Conservation (phyloP, 768 basidiomycete species). For the Filobasidium floriforme region DNA sequence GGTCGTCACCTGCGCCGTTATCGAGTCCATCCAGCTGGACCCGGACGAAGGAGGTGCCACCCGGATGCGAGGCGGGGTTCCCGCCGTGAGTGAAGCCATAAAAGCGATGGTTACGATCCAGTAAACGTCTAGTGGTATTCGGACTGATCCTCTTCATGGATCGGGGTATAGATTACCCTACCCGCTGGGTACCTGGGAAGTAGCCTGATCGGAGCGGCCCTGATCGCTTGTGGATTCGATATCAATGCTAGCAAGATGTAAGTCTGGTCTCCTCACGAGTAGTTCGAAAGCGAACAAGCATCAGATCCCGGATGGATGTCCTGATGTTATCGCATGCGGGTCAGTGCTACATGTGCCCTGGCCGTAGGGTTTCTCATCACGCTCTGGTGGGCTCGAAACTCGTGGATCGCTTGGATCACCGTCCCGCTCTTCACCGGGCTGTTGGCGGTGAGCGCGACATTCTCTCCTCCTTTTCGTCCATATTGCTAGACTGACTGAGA, state of each 20-base stretch:
- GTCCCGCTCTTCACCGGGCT: slow-evolving; percentile 37
- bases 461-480: no score
- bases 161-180: slow-evolving; percentile 36
- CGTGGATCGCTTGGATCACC: slow-evolving; percentile 40
- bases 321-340: no score
- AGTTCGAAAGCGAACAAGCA: no score
- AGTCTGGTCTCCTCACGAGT: not conserved
- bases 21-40: slow-evolving; percentile 33
- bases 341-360: slow-evolving; percentile 37
- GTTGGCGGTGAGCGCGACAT: slow-evolving; percentile 30
- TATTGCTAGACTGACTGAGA: no score
- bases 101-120: not conserved
- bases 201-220: slow-evolving; percentile 38
- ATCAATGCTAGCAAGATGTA: slow-evolving; percentile 43
- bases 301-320: no score
- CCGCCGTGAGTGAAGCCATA: slow-evolving; percentile 34
- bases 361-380: slow-evolving; percentile 40
- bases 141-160: no score
- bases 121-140: not conserved
- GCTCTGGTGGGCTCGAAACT: slow-evolving; percentile 42
- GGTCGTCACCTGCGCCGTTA: slow-evolving; percentile 22
- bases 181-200: slow-evolving; percentile 45
- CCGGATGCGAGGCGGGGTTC: slow-evolving; percentile 45
- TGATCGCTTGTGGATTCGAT: slow-evolving; percentile 44
- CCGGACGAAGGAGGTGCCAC: slow-evolving; percentile 45